Percentiles rank a stretch among this genome's conserved stretches.
Evolutionary conservation across 805 yeast genomes (phyloP).

Genomic region (Torulaspora gathmanii): DNA sequence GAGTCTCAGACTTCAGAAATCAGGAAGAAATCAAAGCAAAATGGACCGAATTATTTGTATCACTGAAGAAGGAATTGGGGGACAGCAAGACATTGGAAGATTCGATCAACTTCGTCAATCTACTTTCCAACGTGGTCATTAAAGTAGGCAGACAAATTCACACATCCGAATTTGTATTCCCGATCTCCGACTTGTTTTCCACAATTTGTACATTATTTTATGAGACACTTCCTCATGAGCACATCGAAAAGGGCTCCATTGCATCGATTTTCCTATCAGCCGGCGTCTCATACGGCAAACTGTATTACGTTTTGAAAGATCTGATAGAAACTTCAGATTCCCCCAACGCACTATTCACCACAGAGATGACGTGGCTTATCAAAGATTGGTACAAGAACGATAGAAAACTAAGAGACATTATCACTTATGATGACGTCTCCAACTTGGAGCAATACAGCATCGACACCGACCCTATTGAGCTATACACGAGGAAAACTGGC

Average conservation of each 20-base stretch:
- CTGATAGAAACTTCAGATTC: constrained; percentile 57
- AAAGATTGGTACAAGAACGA: constrained; percentile 64
- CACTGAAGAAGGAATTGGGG: constrained; percentile 35
- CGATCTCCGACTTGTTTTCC: constrained; percentile 65
- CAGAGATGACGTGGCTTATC: constrained; percentile 61
- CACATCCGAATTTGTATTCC: constrained; percentile 73
- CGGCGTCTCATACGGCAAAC: constrained; percentile 59
- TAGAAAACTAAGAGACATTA: constrained; percentile 54
- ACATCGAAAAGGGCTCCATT: constrained; percentile 45
- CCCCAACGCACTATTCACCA: constrained; percentile 45
- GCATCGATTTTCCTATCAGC: constrained; percentile 59
- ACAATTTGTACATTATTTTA: constrained; percentile 54
- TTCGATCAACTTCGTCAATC: constrained; percentile 35
- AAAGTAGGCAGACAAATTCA: constrained; percentile 59
- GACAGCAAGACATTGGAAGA: constrained; percentile 30
- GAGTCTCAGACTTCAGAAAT: constrained; percentile 79
- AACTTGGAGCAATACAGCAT: constrained; percentile 45
- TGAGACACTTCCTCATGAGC: constrained; percentile 40
- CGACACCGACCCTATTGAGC: constrained; percentile 55
- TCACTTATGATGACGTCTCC: constrained; percentile 44
- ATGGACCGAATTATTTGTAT: constrained; percentile 71
- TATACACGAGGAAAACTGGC: constrained; percentile 41
- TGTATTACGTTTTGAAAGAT: constrained; percentile 60
- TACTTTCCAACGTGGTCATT: constrained; percentile 38
- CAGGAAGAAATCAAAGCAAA: constrained; percentile 74